Percentiles rank a stretch among this genome's conserved stretches.
These are phyloP conservation scores for Vigna trinervia DNA, from an alignment of 306 rosid genomes.

Conservation along the genomic window DNA sequence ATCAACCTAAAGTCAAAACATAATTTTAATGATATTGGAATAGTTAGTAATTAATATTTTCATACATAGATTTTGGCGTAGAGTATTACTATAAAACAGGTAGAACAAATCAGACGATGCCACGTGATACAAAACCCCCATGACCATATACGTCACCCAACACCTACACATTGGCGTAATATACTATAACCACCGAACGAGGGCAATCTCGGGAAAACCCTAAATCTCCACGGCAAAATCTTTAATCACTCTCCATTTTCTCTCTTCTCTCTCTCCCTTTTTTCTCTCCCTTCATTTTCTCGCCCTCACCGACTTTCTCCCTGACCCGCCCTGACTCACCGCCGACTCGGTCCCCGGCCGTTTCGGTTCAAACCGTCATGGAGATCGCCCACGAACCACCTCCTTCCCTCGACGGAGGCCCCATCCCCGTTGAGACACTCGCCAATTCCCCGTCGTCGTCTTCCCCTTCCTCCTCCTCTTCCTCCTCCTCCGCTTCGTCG, in stretches of 20 bases:
- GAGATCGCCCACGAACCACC: conserved; percentile 82
- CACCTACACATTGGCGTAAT: conserved; percentile 36
- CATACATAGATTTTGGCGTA: background rate
- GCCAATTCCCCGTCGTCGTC: conserved; percentile 48
- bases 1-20: background rate
- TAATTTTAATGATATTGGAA: background rate
- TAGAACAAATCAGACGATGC: conserved; percentile 33
- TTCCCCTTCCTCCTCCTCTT: conserved; percentile 39
- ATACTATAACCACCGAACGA: conserved; percentile 28
- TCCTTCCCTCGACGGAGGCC: conserved; percentile 52
- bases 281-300: background rate
- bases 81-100: background rate
- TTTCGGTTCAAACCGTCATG: conserved; percentile 54
- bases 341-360: conserved; percentile 53
- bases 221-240: background rate
- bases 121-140: conserved; percentile 47
- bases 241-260: conserved; percentile 19
- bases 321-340: conserved; percentile 47
- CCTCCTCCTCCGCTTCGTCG: conserved; percentile 50
- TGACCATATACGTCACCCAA: conserved; percentile 42
- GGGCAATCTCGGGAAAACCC: conserved; percentile 52
- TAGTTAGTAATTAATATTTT: background rate
- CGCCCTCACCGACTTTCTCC: conserved; percentile 39
- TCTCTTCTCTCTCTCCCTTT: background rate
- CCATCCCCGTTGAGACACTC: conserved; percentile 40